phyloP scores from a whole-genome alignment of 164 flowering plant genomes.

The Chimonanthus salicifolius region DNA sequence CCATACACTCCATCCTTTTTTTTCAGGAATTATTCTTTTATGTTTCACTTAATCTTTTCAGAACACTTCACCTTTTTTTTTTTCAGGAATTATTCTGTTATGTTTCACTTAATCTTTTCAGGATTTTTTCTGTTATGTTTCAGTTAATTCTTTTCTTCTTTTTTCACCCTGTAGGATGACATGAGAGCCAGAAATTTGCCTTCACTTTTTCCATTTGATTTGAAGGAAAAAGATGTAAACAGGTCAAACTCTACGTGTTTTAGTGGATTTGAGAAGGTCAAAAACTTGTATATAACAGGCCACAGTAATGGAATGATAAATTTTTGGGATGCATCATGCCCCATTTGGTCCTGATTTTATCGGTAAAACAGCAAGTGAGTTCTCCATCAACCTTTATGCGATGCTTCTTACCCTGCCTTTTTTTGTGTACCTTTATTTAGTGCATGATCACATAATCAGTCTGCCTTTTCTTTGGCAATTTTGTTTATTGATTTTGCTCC shows the following conservation, averaged over 20 bases:
- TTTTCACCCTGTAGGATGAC: slow-evolving; percentile 37
- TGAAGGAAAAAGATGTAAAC: slow-evolving; percentile 43
- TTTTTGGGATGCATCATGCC: slow-evolving; percentile 81
- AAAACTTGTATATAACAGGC: slow-evolving; percentile 73
- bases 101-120: not conserved
- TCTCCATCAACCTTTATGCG: not conserved
- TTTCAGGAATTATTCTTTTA: not conserved
- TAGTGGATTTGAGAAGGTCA: slow-evolving; percentile 50
- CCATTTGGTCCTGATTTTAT: slow-evolving; percentile 46
- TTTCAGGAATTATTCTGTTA: not conserved
- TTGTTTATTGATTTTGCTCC: slow-evolving; percentile 7
- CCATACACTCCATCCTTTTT: too few relatives aligned
- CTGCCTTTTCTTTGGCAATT: not conserved
- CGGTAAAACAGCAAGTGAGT: slow-evolving; percentile 48
- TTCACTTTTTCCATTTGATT: slow-evolving; percentile 47
- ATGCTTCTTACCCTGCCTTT: not conserved
- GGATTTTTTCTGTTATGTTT: not conserved
- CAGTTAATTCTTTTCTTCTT: not conserved
- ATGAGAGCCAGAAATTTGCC: slow-evolving; percentile 34
- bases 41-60: not conserved
- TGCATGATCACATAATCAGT: too few relatives aligned
- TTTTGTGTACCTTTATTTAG: not conserved
- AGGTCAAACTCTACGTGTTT: slow-evolving; percentile 25
- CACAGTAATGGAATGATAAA: slow-evolving; percentile 74
- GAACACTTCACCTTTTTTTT: too few relatives aligned